phyloP scores from a whole-genome alignment of 805 yeast species.

The Metahyphopichia silvanorum region DNA sequence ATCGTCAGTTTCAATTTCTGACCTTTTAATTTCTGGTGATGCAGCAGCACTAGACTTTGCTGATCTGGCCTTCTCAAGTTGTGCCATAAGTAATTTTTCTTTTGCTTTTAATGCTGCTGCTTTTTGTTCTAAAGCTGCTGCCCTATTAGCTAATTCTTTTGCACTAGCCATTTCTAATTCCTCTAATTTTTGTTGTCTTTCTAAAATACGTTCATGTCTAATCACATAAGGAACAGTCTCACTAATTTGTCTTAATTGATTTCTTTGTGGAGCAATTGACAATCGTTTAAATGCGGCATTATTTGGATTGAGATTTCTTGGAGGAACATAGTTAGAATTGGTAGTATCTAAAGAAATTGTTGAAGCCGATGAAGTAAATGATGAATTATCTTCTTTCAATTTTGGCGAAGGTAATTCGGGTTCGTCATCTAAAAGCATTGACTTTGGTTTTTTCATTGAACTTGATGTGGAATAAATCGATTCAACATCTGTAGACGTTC shows the following conservation, averaged over 20 bases:
- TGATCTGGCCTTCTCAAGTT: constrained; percentile 25
- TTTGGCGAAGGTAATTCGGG: constrained; percentile 21
- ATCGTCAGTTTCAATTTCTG: constrained; percentile 4
- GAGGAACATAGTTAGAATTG: constrained; percentile 2
- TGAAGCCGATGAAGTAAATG: constrained; percentile 29
- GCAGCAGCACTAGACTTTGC: constrained; percentile 6
- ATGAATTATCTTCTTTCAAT: constrained; percentile 21
- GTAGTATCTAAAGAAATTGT: constrained; percentile 21
- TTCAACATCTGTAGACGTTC: constrained; percentile 12
- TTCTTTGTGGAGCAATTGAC: constrained; percentile 49
- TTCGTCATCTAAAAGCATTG: constrained; percentile 35
- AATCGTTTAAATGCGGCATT: constrained; percentile 39
- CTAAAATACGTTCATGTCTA: constrained; percentile 70
- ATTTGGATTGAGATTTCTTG: constrained; percentile 17
- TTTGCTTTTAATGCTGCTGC: constrained; percentile 69
- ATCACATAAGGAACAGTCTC: constrained; percentile 84
- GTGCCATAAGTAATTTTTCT: constrained; percentile 52
- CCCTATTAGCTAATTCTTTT: constrained; percentile 65
- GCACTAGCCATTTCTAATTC: constrained; percentile 79
- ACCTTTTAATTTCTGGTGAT: constrained; percentile 3
- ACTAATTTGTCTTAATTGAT: constrained; percentile 70
- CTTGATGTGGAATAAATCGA: constrained; percentile 18
- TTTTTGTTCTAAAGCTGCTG: constrained; percentile 71
- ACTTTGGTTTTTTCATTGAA: constrained; percentile 20
- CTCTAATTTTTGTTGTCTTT: constrained; percentile 74